Percentiles rank a stretch among this genome's conserved stretches.
phyloP scores from a whole-genome alignment of 1,284 basidiomycete genomes.

The Marasmius sp. region DNA sequence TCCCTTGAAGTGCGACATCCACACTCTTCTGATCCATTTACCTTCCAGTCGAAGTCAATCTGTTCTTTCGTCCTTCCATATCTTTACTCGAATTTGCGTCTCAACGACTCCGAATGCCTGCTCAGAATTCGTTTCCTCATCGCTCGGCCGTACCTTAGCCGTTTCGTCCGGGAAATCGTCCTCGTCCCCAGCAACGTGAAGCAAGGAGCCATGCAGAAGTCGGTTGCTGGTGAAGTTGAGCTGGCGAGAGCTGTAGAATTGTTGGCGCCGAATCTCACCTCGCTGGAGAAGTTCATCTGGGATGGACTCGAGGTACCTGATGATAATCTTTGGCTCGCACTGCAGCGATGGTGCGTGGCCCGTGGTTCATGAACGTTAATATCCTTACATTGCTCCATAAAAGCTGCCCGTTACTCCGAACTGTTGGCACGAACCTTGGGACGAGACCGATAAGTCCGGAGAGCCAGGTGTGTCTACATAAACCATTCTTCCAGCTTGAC shows the following conservation, averaged over 20 bases:
- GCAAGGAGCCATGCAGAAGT: background rate
- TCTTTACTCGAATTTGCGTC: background rate
- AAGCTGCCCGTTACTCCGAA: conserved; percentile 48
- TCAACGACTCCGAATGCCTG: background rate
- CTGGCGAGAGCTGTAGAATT: background rate
- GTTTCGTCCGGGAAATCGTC: background rate
- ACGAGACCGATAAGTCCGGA: conserved; percentile 37
- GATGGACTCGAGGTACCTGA: conserved; percentile 48
- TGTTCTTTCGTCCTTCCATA: background rate
- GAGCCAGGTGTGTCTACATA: conserved; percentile 40
- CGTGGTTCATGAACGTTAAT: background rate
- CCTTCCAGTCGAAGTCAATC: background rate
- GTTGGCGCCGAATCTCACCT: background rate
- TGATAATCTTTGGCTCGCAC: conserved; percentile 49
- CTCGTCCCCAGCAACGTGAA: background rate
- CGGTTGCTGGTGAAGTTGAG: background rate
- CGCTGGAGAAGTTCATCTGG: conserved; percentile 33
- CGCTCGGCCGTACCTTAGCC: background rate
- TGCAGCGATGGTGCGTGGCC: conserved; percentile 41
- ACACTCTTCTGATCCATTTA: too few relatives aligned
- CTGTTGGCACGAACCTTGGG: conserved; percentile 47
- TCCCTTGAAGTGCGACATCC: background rate
- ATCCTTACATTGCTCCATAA: background rate
- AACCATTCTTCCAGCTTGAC: background rate
- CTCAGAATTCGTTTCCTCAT: background rate